phyloP scores from a whole-genome alignment of 2,329 filamentous ascomycete genomes.

The Fusarium continuum region DNA sequence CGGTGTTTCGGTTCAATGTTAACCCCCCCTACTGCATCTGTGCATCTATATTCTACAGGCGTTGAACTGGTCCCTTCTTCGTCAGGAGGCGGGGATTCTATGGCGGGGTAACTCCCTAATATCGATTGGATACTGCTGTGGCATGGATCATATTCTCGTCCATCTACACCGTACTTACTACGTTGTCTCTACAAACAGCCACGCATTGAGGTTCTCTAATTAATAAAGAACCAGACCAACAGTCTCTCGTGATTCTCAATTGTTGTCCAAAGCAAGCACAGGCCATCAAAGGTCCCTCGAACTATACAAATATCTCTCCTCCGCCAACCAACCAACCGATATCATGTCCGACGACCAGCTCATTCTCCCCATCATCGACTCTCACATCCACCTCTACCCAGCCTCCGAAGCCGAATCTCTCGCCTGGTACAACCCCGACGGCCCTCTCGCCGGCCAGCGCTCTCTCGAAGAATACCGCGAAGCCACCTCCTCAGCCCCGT shows the following conservation, averaged over 20 bases:
- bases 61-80: constrained; percentile 7
- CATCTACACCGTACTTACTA: constrained; percentile 30
- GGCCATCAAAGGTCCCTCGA: no score
- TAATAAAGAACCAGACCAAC: not conserved
- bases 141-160: not conserved
- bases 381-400: constrained; percentile 91
- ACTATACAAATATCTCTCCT: no score
- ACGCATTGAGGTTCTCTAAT: not conserved
- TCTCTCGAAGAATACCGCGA: constrained; percentile 70
- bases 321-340: constrained; percentile 7
- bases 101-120: constrained; percentile 32
- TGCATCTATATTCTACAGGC: not conserved
- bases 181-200: constrained; percentile 7
- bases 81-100: constrained; percentile 13
- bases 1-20: constrained; percentile 2
- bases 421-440: constrained; percentile 71
- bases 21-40: not conserved
- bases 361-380: constrained; percentile 77
- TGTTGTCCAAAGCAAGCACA: no score
- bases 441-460: constrained; percentile 70
- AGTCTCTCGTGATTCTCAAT: not conserved
- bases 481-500: constrained; percentile 53
- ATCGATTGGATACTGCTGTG: constrained; percentile 10
- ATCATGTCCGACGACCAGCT: constrained; percentile 52
- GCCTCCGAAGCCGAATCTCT: constrained; percentile 71